Evolutionary conservation across 805 yeast genomes (phyloP).

Genomic region (Saccharomycopsis fermentans): DNA sequence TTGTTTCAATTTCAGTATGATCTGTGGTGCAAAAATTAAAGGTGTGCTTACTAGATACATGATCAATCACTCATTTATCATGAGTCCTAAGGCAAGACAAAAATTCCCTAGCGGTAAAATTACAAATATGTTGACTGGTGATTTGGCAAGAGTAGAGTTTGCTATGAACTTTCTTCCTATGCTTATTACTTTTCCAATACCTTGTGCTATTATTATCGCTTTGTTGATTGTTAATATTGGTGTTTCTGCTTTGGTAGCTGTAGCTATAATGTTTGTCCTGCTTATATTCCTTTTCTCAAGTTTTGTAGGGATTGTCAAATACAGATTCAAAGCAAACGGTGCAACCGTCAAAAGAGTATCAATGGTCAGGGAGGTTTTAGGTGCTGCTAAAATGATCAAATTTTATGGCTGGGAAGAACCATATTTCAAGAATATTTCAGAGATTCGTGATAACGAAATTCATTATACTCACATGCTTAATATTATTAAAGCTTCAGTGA

Average conservation of each 20-base stretch:
- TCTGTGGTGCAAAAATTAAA: constrained; percentile 58
- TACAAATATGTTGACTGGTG: constrained; percentile 69
- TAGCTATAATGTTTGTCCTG: constrained; percentile 34
- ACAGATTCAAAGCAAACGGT: constrained; percentile 45
- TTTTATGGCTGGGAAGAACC: constrained; percentile 84
- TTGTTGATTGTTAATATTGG: constrained; percentile 60
- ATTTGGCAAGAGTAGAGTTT: constrained; percentile 62
- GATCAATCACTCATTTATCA: constrained; percentile 50
- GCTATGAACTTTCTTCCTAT: constrained; percentile 55
- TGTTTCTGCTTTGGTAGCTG: constrained; percentile 56
- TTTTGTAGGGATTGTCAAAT: constrained; percentile 34
- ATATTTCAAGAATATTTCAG: constrained; percentile 42
- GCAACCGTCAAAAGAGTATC: constrained; percentile 58
- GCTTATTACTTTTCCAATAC: constrained; percentile 46
- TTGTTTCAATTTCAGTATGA: constrained; percentile 38
- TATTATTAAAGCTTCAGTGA: constrained; percentile 41
- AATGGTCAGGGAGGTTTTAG: constrained; percentile 50
- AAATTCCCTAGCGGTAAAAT: constrained; percentile 50
- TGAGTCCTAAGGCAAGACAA: constrained; percentile 44
- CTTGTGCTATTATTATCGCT: constrained; percentile 52
- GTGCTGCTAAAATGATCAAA: constrained; percentile 60
- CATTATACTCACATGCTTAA: constrained; percentile 46
- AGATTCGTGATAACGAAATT: constrained; percentile 51
- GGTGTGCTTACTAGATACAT: constrained; percentile 57
- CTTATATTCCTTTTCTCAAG: constrained; percentile 28